A percentile compares a stretch with the other conserved stretches of the same genome.
Conservation (phyloP, 495 filamentous ascomycete genomes). For the Sporormia fimetaria region DNA sequence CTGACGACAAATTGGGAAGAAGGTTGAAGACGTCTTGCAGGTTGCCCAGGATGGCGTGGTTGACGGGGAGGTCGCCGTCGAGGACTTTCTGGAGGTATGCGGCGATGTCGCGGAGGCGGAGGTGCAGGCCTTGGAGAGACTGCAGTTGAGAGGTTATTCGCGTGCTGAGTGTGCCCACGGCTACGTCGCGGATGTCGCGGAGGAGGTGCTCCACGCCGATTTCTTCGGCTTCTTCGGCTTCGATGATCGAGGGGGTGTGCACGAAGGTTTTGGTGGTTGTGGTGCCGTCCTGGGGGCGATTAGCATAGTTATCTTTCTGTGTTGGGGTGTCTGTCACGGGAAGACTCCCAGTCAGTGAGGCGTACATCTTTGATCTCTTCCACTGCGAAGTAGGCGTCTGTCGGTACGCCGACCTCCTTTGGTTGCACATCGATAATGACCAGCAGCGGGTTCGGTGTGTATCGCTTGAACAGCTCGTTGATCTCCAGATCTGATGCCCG, state of each 20-base stretch:
- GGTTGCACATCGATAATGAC: constrained; percentile 99
- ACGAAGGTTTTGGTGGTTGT: constrained; percentile 96
- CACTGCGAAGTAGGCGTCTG: constrained; percentile 97
- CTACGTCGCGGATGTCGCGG: constrained; percentile 95
- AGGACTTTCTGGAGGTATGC: constrained; percentile 93
- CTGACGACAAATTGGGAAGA: constrained; percentile 88
- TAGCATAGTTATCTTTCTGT: constrained; percentile 8
- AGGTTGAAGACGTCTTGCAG: constrained; percentile 99
- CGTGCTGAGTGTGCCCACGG: constrained; percentile 95
- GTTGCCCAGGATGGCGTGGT: constrained; percentile 94
- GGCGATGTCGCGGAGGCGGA: constrained; percentile 90
- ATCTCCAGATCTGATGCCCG: constrained; percentile 96
- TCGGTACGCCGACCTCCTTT: constrained; percentile 94
- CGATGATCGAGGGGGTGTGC: constrained; percentile 97
- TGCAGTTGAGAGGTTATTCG: constrained; percentile 96
- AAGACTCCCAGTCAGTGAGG: too few species aligned
- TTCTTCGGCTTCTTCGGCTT: constrained; percentile 97
- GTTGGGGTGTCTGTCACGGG: background rate
- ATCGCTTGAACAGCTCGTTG: constrained; percentile 99
- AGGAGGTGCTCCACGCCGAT: constrained; percentile 97
- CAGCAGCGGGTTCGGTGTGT: constrained; percentile 88
- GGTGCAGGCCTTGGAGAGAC: constrained; percentile 90
- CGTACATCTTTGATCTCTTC: constrained; percentile 99
- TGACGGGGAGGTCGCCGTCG: constrained; percentile 81
- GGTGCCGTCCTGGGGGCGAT: constrained; percentile 68